Base-by-base conservation (phyloP, 331 rosid genomes). In the Pyrus hybrid region DNA sequence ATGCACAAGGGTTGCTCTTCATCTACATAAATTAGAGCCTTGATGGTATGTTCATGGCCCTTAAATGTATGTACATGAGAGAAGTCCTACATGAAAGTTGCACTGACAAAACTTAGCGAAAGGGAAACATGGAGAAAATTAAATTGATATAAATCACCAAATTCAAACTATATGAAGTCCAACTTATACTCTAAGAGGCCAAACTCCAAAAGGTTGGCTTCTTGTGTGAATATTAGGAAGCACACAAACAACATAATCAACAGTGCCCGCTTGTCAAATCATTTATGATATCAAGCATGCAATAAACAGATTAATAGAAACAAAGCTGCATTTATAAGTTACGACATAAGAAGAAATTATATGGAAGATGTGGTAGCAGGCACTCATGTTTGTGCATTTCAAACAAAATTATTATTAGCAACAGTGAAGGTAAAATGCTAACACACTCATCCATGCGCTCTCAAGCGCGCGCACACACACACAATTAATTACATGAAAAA, bases 1-100 rank as follows among this genome's bases (percentile, higher is more conserved):
- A 88, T 67, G 86, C 97, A 91, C 80, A 92, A 76, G 54, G 95
- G 91, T 74, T 86, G 86, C 83, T 88, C 96, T 63, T 83, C 88
- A 73, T 87, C 92, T 57, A 85, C 84, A 77, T 80, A 91, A 78
- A 70, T 85, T 81, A 94, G 73, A 80, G 94, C 97, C 90, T 81
- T 89, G 67, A 94, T 85, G 81, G 86, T 87, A 84, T 87, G 87
- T 85, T 88, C 96, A 23, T 91, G 98, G 67, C 98, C 97, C 76
- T 83, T 89, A 83, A 91, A 91, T 77, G 93, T 90, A 80, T 87
- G 91, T 45, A 90, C 74, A 72, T 82, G 87, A 77, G 95, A 87
- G 83, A 90, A 92, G 88, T 94, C 97, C 97, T 94, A 84, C 87
- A 86, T 21, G 63, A 37, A 73, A 67, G 21, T 77, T 70, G 51